Evolutionary conservation across 257 asterid genomes (phyloP), one percentile per base, ranked within the genome.

Genomic region (Coffea canephora): DNA sequence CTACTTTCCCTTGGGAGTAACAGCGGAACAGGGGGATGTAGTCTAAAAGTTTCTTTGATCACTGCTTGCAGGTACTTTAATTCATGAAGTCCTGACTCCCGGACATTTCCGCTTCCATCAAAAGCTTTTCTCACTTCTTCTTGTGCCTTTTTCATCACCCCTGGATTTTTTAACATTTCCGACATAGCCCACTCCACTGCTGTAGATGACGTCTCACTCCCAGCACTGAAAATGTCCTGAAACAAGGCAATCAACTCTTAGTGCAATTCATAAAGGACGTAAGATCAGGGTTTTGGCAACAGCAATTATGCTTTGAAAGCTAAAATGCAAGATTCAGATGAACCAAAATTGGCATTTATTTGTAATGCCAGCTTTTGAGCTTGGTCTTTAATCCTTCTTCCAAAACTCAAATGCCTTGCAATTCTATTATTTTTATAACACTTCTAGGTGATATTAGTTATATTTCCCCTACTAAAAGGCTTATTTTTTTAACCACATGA

Each of bases 71-170:
- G 25, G 71, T 78, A 82, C 14, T 78, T 69, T 12, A 73, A 49
- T 54, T 71, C 36, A 4, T 69, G 50, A 12, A 78, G 55, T 2
- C 36, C 19, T 52, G 43, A 27, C 73, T 78, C 83, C 43, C 74
- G 77, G 1, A 82, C 86, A 34, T 21, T 49, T 68, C 78, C 19
- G 21, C 59, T 70, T 25, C 54, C 43, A 1, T 27, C 34, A 52
- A 79, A 82, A 31, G 71, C 83, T 45, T 15, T 13, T 77, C 89
- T 79, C 59, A 79, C 77, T 36, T 84, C 84, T 6, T 25, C 79
- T 62, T 81, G 86, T 49, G 86, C 86, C 57, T 25, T 84, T 74
- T 59, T 48, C 49, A 76, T 45, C 54, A 77, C 15, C 18, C 1
- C 1, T 34, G 82, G 77, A 21, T 84, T 84, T 62, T 68, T 73